These are phyloP conservation scores for Trichoderma cornu-damae DNA, from an alignment of 2,329 filamentous ascomycete genomes.

Conservation along the genomic window DNA sequence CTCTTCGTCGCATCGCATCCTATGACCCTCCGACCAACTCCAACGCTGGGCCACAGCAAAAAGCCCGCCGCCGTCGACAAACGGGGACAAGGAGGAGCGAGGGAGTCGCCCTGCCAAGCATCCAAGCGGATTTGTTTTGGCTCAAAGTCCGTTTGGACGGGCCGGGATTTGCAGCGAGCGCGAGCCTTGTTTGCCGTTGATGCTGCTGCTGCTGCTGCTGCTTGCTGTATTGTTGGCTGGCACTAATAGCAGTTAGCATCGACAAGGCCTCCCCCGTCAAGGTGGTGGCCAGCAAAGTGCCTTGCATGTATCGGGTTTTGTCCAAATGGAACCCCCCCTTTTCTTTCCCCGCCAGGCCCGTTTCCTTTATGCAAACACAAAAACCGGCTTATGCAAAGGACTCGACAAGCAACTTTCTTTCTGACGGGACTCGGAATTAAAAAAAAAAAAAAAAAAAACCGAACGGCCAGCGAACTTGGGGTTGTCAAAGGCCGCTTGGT, in stretches of 20 bases:
- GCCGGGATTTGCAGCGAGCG: slow-evolving; percentile 5
- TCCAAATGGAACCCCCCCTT: too few species aligned
- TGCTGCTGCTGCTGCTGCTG: too few species aligned
- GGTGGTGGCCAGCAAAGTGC: slow-evolving; percentile 11
- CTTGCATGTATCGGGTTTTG: slow-evolving; percentile 15
- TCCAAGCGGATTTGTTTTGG: not conserved
- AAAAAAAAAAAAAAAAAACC: not conserved
- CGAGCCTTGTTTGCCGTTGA: too few species aligned
- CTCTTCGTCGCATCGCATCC: too few species aligned
- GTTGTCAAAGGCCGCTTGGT: too few species aligned
- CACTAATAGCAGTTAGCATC: too few species aligned
- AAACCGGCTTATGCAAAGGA: not conserved
- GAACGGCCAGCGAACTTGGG: too few species aligned
- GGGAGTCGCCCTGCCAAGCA: not conserved
- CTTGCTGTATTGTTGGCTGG: too few species aligned
- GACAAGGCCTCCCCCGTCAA: too few species aligned
- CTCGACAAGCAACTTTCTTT: not conserved
- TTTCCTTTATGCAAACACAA: not conserved
- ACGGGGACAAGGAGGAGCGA: not conserved
- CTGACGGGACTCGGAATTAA: slow-evolving; percentile 1
- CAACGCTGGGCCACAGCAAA: too few species aligned
- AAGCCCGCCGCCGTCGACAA: not conserved
- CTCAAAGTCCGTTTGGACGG: not conserved
- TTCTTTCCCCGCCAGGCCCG: not conserved
- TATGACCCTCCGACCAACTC: too few species aligned